Conservation (phyloP, 2,329 filamentous ascomycete genomes). For the Aspergillus brasiliensis region DNA sequence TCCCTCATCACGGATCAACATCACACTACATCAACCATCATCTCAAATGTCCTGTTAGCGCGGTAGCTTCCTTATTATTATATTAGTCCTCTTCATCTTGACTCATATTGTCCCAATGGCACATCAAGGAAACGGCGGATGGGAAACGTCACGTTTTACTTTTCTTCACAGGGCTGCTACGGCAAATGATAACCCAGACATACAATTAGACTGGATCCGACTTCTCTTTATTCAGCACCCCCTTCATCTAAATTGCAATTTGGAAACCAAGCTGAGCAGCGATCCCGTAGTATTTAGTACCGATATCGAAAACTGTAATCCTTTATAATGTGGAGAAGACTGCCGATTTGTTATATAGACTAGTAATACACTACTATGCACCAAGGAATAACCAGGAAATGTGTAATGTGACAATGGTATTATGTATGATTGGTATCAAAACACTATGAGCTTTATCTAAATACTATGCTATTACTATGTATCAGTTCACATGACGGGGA, state of each 20-base stretch:
- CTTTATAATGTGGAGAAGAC: no score
- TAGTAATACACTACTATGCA: no score
- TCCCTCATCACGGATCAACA: no score
- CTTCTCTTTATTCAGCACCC: no score
- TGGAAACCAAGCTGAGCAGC: background rate
- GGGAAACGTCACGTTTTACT: background rate
- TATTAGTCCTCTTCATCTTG: background rate
- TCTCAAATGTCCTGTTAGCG: background rate
- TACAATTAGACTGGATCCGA: background rate
- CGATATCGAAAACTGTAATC: no score
- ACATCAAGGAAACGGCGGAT: conserved; percentile 8
- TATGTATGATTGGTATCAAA: background rate
- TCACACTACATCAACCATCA: background rate
- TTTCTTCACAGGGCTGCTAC: conserved; percentile 5
- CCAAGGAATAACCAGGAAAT: no score
- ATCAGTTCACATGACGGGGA: background rate
- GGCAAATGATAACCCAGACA: conserved; percentile 7
- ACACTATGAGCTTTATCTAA: background rate
- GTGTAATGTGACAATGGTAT: background rate
- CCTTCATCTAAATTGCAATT: background rate
- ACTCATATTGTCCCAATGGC: conserved; percentile 2
- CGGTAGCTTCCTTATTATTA: background rate
- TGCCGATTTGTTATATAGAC: no score
- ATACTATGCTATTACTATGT: background rate
- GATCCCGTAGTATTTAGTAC: no score